Evolutionary conservation across 768 basidiomycete genomes (phyloP), one percentile per base, ranked within the genome.

Genomic region (Boletus sp.): DNA sequence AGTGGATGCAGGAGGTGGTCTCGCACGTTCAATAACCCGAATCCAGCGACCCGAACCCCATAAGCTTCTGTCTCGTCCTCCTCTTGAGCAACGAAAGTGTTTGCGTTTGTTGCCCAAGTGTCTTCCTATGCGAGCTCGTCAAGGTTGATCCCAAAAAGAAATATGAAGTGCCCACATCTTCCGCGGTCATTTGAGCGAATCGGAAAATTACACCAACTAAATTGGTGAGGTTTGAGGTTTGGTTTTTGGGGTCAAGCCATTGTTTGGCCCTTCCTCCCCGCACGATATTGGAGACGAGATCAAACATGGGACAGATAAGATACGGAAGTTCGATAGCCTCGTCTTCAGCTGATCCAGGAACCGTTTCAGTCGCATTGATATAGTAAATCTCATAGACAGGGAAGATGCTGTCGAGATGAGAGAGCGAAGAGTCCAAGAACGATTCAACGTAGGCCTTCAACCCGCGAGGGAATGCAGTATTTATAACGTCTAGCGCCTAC

Each of bases 21-120:
- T 67, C 71, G 33, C 70, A 97, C 95, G 33, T 80, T 80, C 50
- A 96, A 73, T 36, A 98, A 73, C 66, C 98, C 96, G 63, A 94
- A 87, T 4, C 87, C 87, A 5, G 92, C 89, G 2, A 92, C 83
- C 36, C 97, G 82, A 35, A 93, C 80, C 53, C 90, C 91, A 67
- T 94, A 95, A 2, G 79, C 68, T 52, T 90, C 84, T 1, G 86
- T 86, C 59, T 96, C 94, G 58, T 98, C 96, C 52, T 97, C 93
- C 66, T 98, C 95, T 67, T 98, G 93, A 28, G 89, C 88, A 32
- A 98, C 86, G 66, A 98, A 98, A 4, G 89, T 84, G 63, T 98
- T 98, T 4, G 92, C 86, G 64, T 97, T 90, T 52, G 80, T 83
- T 3, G 85, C 83, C 96, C 96, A 98, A 15, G 84, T 88, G 32